Evolutionary conservation across 1,284 basidiomycete species (phyloP).

Genomic region (Rhodotorula sp.): DNA sequence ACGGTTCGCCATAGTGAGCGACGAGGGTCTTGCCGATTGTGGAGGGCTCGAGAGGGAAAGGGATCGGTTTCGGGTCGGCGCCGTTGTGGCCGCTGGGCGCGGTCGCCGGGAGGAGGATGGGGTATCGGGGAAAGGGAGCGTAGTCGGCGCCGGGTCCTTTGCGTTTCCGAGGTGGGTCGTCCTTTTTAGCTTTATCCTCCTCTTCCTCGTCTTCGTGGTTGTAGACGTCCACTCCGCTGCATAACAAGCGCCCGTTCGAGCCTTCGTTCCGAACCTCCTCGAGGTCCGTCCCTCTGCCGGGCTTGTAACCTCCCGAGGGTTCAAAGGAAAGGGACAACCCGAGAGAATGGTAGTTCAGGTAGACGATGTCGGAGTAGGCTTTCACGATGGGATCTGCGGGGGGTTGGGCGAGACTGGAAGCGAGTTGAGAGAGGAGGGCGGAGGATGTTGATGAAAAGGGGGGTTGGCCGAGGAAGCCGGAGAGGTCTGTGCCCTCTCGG

Average conservation of each 20-base stretch:
- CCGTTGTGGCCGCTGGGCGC: constrained; percentile 51
- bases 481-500: not conserved
- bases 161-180: not conserved
- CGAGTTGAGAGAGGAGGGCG: constrained; percentile 22
- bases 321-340: constrained; percentile 74
- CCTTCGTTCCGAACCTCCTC: constrained; percentile 53
- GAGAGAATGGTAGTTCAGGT: constrained; percentile 73
- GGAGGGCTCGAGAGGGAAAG: constrained; percentile 55
- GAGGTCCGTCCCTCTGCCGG: constrained; percentile 49
- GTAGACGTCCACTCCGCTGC: constrained; percentile 78
- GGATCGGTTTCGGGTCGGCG: constrained; percentile 47
- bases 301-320: constrained; percentile 51
- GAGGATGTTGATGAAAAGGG: constrained; percentile 3
- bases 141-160: constrained; percentile 2
- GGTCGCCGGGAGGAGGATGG: constrained; percentile 60
- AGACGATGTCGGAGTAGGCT: constrained; percentile 73
- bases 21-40: constrained; percentile 76
- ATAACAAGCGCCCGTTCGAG: constrained; percentile 53
- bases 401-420: not conserved
- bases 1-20: constrained; percentile 69
- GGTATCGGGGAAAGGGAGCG: constrained; percentile 52
- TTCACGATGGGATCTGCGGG: constrained; percentile 62
- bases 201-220: constrained; percentile 52
- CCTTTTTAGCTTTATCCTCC: not conserved
- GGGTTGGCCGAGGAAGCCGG: constrained; percentile 2